Base-by-base conservation (phyloP, 352 stramenopile species). In the Phytopythium vexans region DNA sequence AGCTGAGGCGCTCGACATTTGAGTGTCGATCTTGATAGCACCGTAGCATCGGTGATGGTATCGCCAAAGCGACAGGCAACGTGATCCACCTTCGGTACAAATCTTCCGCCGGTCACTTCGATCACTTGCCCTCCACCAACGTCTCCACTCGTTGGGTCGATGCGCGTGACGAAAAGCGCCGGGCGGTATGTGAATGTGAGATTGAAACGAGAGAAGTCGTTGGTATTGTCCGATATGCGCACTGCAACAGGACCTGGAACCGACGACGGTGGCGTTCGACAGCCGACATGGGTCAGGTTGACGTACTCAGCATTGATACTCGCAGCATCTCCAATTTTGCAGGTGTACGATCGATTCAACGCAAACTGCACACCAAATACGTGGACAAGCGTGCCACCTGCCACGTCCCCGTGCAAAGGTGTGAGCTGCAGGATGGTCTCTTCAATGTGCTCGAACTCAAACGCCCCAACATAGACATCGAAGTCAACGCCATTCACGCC, bases 1-100 rank as follows among this genome's bases (percentile, higher is more conserved):
- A 96, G 67, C 16, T 66, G 66, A 14, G 90, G 89, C 4, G 75
- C 74, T 1, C 59, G 38, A 55, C 93, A 97, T 10, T 65, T 66
- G 10, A 90, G 73, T 35, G 83, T 74, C 6, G 62, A 68, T 2
- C 66, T 15, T 0, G 89, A 94, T 4, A 95, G 34, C 50, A 89
- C 81, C 0, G 49, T 69, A 14, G 82, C 87, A 64, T 82, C 56
- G 0, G 93, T 82, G 8, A 86, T 62, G 6, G 70, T 66, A 9
- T 96, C 77, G 41, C 90, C 93, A 72, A 98, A 98, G 10, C 86
- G 80, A 64, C 93, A 98, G 3, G 66, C 34, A 8, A 95, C 48
- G 4, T 72, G 53, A 14, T 80, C 53, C 31, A 72, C 71, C 3
- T 67, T 69, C 41, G 62, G 60, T 14, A 54, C 53, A 41, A 94